Percentiles rank a stretch among this genome's conserved stretches.
These are phyloP conservation scores for Plectranthus barbatus DNA, from an alignment of 257 asterid species.

Conservation along the genomic window DNA sequence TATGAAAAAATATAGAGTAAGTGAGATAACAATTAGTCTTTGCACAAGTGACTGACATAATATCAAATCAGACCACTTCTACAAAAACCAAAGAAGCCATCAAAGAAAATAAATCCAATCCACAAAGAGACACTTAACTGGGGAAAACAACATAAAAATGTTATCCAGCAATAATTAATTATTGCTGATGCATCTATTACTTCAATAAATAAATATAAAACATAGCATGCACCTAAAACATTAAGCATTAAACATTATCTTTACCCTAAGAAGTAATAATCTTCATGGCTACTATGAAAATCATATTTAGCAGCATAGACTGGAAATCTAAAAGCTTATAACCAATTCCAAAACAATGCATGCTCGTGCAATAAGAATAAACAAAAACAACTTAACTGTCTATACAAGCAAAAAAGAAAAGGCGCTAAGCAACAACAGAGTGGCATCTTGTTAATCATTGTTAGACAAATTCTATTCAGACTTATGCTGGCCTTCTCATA, in stretches of 20 bases:
- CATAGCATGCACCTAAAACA: not conserved
- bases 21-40: not conserved
- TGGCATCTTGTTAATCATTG: too few relatives aligned
- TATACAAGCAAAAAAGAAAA: too few relatives aligned
- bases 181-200: not conserved
- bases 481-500: too few relatives aligned
- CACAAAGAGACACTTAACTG: not conserved
- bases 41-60: not conserved
- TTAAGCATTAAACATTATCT: not conserved
- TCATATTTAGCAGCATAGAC: too few relatives aligned
- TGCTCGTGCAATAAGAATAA: too few relatives aligned
- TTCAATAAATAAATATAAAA: not conserved
- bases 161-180: not conserved
- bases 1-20: slow-evolving; percentile 1
- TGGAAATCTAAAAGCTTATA: too few relatives aligned
- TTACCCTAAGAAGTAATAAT: too few relatives aligned
- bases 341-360: too few relatives aligned
- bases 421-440: too few relatives aligned
- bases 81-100: not conserved
- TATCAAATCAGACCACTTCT: not conserved
- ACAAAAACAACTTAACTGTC: too few relatives aligned
- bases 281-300: too few relatives aligned
- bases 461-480: too few relatives aligned
- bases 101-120: slow-evolving; percentile 6
- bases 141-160: not conserved